These are phyloP conservation scores for Periconia macrospinosa DNA, from an alignment of 2,329 filamentous ascomycete genomes.

Conservation along the genomic window DNA sequence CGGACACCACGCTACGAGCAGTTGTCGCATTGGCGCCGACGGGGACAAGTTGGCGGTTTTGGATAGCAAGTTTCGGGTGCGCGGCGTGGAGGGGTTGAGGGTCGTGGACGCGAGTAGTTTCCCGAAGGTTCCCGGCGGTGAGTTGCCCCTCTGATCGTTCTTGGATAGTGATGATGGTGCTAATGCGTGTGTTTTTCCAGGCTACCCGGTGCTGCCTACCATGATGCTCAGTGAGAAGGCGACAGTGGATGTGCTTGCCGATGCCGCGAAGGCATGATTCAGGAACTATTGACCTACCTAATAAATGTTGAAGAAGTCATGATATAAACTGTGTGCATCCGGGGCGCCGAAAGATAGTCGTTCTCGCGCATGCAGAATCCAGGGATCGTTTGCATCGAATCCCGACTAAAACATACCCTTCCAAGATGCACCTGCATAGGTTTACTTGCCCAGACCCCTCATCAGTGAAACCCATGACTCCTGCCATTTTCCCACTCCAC, in stretches of 20 bases:
- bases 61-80: constrained; percentile 18
- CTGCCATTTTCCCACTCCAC: too few species aligned
- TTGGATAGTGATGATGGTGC: neutral
- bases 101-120: constrained; percentile 25
- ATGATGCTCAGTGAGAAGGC: constrained; percentile 54
- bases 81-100: constrained; percentile 13
- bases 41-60: constrained; percentile 16
- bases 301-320: too few species aligned
- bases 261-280: neutral
- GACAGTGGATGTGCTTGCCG: constrained; percentile 51
- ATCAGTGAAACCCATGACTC: too few species aligned
- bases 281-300: neutral
- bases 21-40: constrained; percentile 16
- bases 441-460: too few species aligned
- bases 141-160: neutral
- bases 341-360: too few species aligned
- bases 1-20: constrained; percentile 20
- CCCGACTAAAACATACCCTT: too few species aligned
- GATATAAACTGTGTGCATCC: too few species aligned
- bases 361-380: too few species aligned
- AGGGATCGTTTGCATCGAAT: too few species aligned
- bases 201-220: constrained; percentile 7
- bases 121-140: constrained; percentile 48
- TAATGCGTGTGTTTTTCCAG: constrained; percentile 1
- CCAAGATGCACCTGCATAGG: too few species aligned